Conservation (phyloP, 1,284 basidiomycete species). For the Ustilago hordei region DNA sequence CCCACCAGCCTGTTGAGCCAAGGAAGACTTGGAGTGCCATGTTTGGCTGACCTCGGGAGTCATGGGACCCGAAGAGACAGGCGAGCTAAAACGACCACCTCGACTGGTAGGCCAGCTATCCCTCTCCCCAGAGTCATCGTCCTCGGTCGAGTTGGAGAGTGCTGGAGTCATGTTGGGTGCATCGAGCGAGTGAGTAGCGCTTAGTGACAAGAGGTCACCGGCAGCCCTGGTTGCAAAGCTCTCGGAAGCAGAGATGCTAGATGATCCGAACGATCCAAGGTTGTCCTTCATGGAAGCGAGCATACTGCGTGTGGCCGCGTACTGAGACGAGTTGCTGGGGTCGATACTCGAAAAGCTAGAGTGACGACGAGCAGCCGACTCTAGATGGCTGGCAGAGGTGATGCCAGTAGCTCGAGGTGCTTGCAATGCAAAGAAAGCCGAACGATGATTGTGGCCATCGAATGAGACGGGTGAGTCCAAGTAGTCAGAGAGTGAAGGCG, state of each 20-base stretch:
- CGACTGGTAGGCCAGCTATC: conserved; percentile 59
- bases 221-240: conserved; percentile 5
- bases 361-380: conserved; percentile 40
- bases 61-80: conserved; percentile 23
- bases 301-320: conserved; percentile 26
- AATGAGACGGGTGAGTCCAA: conserved; percentile 30
- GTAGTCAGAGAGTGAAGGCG: conserved; percentile 38
- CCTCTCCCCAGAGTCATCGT: conserved; percentile 46
- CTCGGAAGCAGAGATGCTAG: conserved; percentile 16
- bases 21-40: conserved; percentile 12
- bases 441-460: conserved; percentile 33
- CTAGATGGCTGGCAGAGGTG: neutral
- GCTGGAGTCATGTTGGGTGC: conserved; percentile 32
- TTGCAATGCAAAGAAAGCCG: conserved; percentile 35
- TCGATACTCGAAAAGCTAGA: conserved; percentile 53
- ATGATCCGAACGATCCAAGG: conserved; percentile 1
- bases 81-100: conserved; percentile 17
- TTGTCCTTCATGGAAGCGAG: conserved; percentile 27
- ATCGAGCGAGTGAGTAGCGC: conserved; percentile 9
- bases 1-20: conserved; percentile 11
- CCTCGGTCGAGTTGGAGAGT: conserved; percentile 24
- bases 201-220: neutral
- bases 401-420: conserved; percentile 7
- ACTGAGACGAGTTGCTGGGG: conserved; percentile 28
- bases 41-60: conserved; percentile 20